A percentile compares a stretch with the other conserved stretches of the same genome.
phyloP scores from a whole-genome alignment of 208 protist genomes.

The Trypanosoma brucei region DNA sequence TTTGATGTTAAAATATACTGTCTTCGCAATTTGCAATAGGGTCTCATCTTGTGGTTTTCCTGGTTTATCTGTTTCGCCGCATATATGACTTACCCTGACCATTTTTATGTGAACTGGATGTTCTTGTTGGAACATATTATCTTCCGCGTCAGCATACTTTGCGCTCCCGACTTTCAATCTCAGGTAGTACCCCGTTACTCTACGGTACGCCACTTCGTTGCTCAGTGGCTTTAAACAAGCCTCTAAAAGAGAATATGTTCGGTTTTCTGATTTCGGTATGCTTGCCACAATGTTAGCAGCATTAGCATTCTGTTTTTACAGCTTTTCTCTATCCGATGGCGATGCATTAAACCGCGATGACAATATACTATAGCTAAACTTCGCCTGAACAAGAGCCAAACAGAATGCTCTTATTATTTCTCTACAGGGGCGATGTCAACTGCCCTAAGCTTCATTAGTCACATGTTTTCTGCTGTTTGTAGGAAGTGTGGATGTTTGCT shows the following conservation, averaged over 20 bases:
- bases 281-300: slow-evolving; percentile 4
- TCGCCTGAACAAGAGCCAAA: slow-evolving; percentile 7
- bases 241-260: not conserved
- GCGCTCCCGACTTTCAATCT: not conserved
- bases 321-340: not conserved
- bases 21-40: not conserved
- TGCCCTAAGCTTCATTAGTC: slow-evolving; percentile 10
- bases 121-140: not conserved
- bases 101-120: not conserved
- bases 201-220: not conserved
- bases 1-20: not conserved
- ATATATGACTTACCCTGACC: not conserved
- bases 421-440: slow-evolving; percentile 2
- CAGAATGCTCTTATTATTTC: slow-evolving; percentile 5
- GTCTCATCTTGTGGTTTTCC: not conserved
- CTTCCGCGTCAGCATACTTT: not conserved
- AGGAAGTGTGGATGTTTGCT: not conserved
- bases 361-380: not conserved
- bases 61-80: not conserved
- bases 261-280: not conserved
- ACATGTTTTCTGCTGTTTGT: not conserved
- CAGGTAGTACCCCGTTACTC: not conserved
- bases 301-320: not conserved
- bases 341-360: slow-evolving; percentile 10
- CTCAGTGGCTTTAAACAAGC: not conserved